phyloP scores from a whole-genome alignment of 2,329 filamentous ascomycete species.

The Fusarium mangiferae region DNA sequence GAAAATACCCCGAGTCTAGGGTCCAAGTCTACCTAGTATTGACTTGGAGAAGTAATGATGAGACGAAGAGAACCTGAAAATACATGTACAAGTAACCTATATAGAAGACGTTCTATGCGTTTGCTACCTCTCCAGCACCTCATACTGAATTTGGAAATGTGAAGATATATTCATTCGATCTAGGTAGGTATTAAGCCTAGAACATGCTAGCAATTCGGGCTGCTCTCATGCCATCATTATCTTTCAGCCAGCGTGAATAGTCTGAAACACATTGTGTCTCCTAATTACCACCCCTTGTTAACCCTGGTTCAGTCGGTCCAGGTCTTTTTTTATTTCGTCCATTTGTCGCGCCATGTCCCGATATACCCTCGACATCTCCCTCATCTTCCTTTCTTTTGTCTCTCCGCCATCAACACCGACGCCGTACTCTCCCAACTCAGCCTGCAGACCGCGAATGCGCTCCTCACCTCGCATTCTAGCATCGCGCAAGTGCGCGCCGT shows the following conservation, averaged over 20 bases:
- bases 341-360: conserved; percentile 61
- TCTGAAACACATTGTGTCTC: background rate
- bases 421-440: conserved; percentile 62
- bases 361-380: conserved; percentile 64
- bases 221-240: background rate
- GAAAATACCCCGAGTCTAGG: conserved; percentile 43
- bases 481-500: conserved; percentile 61
- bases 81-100: conserved; percentile 40
- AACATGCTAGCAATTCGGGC: background rate
- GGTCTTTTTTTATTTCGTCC: conserved; percentile 60
- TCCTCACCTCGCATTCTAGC: conserved; percentile 59
- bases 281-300: conserved; percentile 20
- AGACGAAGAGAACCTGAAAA: conserved; percentile 35
- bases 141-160: background rate
- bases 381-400: conserved; percentile 60
- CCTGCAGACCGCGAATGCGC: conserved; percentile 52
- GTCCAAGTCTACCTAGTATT: conserved; percentile 17
- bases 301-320: conserved; percentile 50
- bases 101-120: conserved; percentile 23
- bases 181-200: background rate
- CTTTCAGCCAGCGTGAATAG: background rate
- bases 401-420: conserved; percentile 51
- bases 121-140: background rate
- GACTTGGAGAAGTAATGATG: conserved; percentile 26
- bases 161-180: background rate